Percentiles rank a stretch among this genome's conserved stretches.
These are phyloP conservation scores for Metarhizium humberi DNA, from an alignment of 2,329 filamentous ascomycete species.

Conservation along the genomic window DNA sequence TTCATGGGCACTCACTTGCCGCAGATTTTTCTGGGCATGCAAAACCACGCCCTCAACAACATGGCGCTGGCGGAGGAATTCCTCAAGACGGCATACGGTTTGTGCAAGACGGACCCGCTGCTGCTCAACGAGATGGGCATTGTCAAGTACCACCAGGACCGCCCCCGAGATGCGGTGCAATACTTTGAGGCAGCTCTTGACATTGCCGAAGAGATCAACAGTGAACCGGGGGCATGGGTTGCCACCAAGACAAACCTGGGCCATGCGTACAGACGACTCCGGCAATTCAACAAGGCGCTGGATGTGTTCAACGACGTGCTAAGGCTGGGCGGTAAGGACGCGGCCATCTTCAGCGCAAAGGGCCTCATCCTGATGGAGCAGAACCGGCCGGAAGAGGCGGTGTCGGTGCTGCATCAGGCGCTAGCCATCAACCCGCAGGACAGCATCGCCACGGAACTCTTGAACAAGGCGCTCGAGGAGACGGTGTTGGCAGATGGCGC, in stretches of 20 bases:
- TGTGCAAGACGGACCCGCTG: slow-evolving; percentile 78
- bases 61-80: slow-evolving; percentile 92
- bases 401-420: slow-evolving; percentile 75
- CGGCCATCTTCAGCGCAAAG: slow-evolving; percentile 71
- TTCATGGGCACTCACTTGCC: slow-evolving; percentile 97
- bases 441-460: slow-evolving; percentile 67
- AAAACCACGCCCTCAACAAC: slow-evolving; percentile 93
- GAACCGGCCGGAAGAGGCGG: slow-evolving; percentile 64
- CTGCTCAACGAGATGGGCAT: slow-evolving; percentile 94
- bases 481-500: slow-evolving; percentile 38
- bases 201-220: slow-evolving; percentile 71
- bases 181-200: slow-evolving; percentile 71
- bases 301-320: slow-evolving; percentile 81
- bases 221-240: slow-evolving; percentile 74
- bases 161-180: slow-evolving; percentile 63
- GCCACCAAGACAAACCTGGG: slow-evolving; percentile 81
- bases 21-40: slow-evolving; percentile 95
- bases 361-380: slow-evolving; percentile 77
- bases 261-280: slow-evolving; percentile 71
- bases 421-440: slow-evolving; percentile 72
- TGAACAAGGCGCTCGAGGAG: slow-evolving; percentile 62
- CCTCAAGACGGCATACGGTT: slow-evolving; percentile 74
- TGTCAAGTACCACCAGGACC: slow-evolving; percentile 87
- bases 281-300: slow-evolving; percentile 61
- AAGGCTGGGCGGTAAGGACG: slow-evolving; percentile 69